phyloP scores from a whole-genome alignment of 495 filamentous ascomycete genomes.

The Glonium stellatum region DNA sequence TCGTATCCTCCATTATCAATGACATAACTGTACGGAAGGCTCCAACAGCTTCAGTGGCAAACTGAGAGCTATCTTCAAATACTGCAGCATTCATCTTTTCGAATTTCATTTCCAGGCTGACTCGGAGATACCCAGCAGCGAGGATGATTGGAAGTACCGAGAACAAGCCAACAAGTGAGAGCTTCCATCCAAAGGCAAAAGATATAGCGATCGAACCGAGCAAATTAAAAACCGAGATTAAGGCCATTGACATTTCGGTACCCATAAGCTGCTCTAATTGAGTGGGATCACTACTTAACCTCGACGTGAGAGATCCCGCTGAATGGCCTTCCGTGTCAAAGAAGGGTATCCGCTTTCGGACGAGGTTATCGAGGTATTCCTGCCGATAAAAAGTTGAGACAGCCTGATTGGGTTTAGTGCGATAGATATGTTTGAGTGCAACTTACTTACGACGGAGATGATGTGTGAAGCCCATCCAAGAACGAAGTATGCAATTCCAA shows the following conservation, averaged over 20 bases:
- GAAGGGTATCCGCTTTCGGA: constrained; percentile 27
- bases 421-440: background rate
- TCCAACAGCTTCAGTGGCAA: constrained; percentile 31
- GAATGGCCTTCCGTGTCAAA: constrained; percentile 31
- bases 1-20: constrained; percentile 29
- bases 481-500: constrained; percentile 23
- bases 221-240: constrained; percentile 26
- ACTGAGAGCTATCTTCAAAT: constrained; percentile 31
- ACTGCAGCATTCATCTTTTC: constrained; percentile 28
- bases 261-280: constrained; percentile 27
- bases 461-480: constrained; percentile 21
- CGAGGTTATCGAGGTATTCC: constrained; percentile 28
- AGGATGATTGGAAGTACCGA: constrained; percentile 27
- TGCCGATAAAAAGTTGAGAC: constrained; percentile 26
- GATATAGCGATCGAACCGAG: constrained; percentile 26
- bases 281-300: constrained; percentile 22
- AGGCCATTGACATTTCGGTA: constrained; percentile 24
- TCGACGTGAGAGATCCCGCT: constrained; percentile 25
- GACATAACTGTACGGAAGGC: constrained; percentile 30
- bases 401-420: background rate
- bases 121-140: constrained; percentile 23
- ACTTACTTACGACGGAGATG: constrained; percentile 16
- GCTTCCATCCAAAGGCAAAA: constrained; percentile 32
- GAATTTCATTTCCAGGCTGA: constrained; percentile 30
- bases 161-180: constrained; percentile 27